A percentile compares a stretch with the other conserved stretches of the same genome.
phyloP scores from a whole-genome alignment of 129 eudicot species.

The Flaveria trinervia region DNA sequence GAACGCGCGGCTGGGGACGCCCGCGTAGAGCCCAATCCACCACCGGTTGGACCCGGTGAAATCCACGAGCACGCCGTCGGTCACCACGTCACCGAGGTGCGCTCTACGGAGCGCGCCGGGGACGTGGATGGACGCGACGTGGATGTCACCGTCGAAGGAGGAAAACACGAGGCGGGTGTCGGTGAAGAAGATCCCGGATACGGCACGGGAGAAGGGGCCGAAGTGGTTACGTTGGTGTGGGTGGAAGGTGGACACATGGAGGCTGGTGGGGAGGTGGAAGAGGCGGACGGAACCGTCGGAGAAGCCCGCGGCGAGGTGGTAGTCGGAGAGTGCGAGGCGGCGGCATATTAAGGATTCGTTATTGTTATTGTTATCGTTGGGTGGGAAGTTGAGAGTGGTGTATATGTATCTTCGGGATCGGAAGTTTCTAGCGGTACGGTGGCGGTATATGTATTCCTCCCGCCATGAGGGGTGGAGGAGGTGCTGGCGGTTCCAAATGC shows the following conservation, averaged over 20 bases:
- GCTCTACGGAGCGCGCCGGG: slow-evolving; percentile 57
- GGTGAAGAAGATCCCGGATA: slow-evolving; percentile 64
- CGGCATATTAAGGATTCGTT: slow-evolving; percentile 57
- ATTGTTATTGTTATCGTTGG: slow-evolving; percentile 40
- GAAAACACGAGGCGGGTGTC: slow-evolving; percentile 56
- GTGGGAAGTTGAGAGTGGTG: slow-evolving; percentile 50
- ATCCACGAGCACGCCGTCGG: slow-evolving; percentile 87
- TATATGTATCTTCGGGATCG: slow-evolving; percentile 43
- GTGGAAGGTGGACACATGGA: slow-evolving; percentile 61
- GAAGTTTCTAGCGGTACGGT: slow-evolving; percentile 70
- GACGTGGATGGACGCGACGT: slow-evolving; percentile 46
- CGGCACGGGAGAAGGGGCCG: slow-evolving; percentile 82
- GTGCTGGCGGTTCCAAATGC: slow-evolving; percentile 60
- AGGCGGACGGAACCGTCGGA: slow-evolving; percentile 83
- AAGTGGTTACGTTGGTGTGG: slow-evolving; percentile 82
- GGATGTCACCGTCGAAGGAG: slow-evolving; percentile 79
- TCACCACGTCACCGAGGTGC: slow-evolving; percentile 72
- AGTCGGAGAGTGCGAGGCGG: slow-evolving; percentile 68
- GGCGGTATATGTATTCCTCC: slow-evolving; percentile 73
- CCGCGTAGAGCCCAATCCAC: slow-evolving; percentile 98
- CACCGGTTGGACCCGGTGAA: slow-evolving; percentile 69
- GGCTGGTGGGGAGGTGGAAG: slow-evolving; percentile 60
- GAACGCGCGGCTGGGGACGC: slow-evolving; percentile 83
- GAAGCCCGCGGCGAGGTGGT: slow-evolving; percentile 84
- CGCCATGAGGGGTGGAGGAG: slow-evolving; percentile 67